Conservation (phyloP, 108 stramenopile genomes). For the Seminavis robusta region DNA sequence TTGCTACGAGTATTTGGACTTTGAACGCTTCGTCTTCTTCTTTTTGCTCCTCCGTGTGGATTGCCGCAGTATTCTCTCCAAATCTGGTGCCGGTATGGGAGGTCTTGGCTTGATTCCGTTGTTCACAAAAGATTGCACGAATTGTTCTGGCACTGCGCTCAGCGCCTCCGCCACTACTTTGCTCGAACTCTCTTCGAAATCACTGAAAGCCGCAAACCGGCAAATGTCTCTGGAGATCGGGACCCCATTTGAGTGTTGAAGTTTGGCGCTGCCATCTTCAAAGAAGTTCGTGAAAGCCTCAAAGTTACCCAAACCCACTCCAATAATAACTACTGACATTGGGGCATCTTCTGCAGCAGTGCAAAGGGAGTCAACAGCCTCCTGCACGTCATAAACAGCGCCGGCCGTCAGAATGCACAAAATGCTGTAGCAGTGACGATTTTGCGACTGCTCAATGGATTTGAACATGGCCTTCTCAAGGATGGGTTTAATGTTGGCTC, state of each 20-base stretch:
- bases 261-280: conserved; percentile 19
- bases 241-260: conserved; percentile 34
- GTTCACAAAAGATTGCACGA: conserved; percentile 49
- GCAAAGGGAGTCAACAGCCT: conserved; percentile 51
- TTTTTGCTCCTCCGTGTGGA: no score
- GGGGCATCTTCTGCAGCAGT: conserved; percentile 34
- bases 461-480: conserved; percentile 49
- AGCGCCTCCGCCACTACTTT: conserved; percentile 43
- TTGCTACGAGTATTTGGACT: no score
- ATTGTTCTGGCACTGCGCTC: conserved; percentile 58
- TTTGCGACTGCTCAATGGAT: conserved; percentile 23
- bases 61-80: no score
- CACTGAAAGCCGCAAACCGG: conserved; percentile 67
- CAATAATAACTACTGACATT: conserved; percentile 58
- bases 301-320: conserved; percentile 59
- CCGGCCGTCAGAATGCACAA: conserved; percentile 89
- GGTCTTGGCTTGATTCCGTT: conserved; percentile 43
- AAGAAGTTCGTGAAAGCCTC: conserved; percentile 34
- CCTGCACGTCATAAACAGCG: conserved; percentile 65
- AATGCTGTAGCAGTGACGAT: conserved; percentile 44
- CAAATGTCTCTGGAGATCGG: conserved; percentile 69
- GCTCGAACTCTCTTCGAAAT: conserved; percentile 39
- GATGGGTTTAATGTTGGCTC: conserved; percentile 54
- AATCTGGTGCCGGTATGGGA: no score
- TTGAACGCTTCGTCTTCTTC: no score